Evolutionary conservation across 495 filamentous ascomycete genomes (phyloP).

Genomic region (Chaetomium tenue): DNA sequence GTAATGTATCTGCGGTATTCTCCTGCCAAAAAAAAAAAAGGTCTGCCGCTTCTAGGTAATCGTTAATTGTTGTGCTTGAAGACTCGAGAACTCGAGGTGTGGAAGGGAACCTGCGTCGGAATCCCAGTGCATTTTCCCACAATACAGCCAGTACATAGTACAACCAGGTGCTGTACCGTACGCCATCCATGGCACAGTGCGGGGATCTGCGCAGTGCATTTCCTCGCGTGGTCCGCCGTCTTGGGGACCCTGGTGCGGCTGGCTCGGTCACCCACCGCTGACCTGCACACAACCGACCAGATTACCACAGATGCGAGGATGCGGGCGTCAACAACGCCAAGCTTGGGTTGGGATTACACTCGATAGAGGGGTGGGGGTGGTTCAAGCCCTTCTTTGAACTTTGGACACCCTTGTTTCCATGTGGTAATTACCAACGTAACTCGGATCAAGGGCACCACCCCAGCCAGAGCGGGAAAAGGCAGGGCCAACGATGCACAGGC

Average conservation of each 20-base stretch:
- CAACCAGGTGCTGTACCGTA: not conserved
- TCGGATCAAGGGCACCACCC: not conserved
- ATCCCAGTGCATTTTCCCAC: too few relatives aligned
- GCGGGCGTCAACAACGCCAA: not conserved
- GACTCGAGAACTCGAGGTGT: too few relatives aligned
- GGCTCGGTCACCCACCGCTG: not conserved
- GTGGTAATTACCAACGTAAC: slow-evolving; percentile 12
- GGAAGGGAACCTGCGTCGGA: too few relatives aligned
- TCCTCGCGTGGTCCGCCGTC: not conserved
- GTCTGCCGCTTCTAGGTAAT: too few relatives aligned
- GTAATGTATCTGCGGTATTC: too few relatives aligned
- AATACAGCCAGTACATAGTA: too few relatives aligned
- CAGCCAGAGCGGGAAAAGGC: too few relatives aligned
- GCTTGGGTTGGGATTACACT: not conserved
- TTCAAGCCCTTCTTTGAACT: not conserved
- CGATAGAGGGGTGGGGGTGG: not conserved
- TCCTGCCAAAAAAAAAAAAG: too few relatives aligned
- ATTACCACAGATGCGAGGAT: slow-evolving; percentile 11
- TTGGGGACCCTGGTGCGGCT: not conserved
- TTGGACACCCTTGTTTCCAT: slow-evolving; percentile 15
- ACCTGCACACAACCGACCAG: not conserved
- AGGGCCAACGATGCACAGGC: not conserved
- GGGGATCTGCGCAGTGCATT: slow-evolving; percentile 7
- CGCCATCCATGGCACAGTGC: not conserved
- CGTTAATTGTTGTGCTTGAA: too few relatives aligned